These are phyloP conservation scores for Penicillium olsonii DNA, from an alignment of 2,329 filamentous ascomycete species.

Conservation along the genomic window DNA sequence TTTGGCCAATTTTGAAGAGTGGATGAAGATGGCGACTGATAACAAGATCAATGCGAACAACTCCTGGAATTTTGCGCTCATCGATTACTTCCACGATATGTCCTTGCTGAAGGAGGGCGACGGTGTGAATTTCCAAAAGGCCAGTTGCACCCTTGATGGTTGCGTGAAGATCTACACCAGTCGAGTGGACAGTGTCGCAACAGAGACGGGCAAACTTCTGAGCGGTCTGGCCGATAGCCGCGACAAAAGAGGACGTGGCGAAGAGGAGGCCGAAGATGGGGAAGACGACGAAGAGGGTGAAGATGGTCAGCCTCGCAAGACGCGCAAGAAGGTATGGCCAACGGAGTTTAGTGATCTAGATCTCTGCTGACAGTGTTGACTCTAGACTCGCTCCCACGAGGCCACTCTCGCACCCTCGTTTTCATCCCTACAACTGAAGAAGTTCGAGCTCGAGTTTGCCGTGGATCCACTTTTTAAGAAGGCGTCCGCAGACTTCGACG, in stretches of 20 bases:
- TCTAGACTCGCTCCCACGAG: slow-evolving; percentile 74
- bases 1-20: slow-evolving; percentile 97
- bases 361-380: slow-evolving; percentile 22
- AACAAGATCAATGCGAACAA: slow-evolving; percentile 99
- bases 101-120: slow-evolving; percentile 94
- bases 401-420: slow-evolving; percentile 91
- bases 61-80: slow-evolving; percentile 99
- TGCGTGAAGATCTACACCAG: slow-evolving; percentile 99
- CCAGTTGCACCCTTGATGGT: slow-evolving; percentile 93
- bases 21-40: slow-evolving; percentile 99
- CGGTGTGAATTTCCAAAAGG: slow-evolving; percentile 97
- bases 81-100: slow-evolving; percentile 99
- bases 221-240: slow-evolving; percentile 81
- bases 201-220: slow-evolving; percentile 90
- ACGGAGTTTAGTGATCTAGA: not conserved
- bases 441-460: slow-evolving; percentile 94
- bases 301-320: slow-evolving; percentile 52
- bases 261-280: slow-evolving; percentile 62
- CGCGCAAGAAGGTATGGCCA: slow-evolving; percentile 67
- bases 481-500: slow-evolving; percentile 95
- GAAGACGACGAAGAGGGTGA: slow-evolving; percentile 64
- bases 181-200: slow-evolving; percentile 95
- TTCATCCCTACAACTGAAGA: slow-evolving; percentile 86
- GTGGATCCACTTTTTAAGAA: slow-evolving; percentile 99
- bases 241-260: slow-evolving; percentile 68